These are phyloP conservation scores for Aspergillus piperis DNA, from an alignment of 2,329 filamentous ascomycete species.

Conservation along the genomic window DNA sequence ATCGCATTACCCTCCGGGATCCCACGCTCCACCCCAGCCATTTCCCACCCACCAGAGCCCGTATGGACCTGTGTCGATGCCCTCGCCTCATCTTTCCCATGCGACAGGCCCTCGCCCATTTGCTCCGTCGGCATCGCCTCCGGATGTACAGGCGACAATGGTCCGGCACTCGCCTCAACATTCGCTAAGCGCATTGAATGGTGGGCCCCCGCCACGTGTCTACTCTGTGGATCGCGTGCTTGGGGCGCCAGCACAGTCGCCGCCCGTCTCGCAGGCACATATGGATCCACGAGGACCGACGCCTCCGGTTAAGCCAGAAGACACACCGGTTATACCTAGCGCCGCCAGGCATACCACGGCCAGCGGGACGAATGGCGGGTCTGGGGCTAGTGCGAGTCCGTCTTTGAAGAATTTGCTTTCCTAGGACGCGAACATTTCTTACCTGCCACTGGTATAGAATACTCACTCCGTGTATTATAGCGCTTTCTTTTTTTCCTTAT, in stretches of 20 bases:
- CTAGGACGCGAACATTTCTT: constrained; percentile 37
- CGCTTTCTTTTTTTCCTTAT: constrained; percentile 1
- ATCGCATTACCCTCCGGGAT: constrained; percentile 35
- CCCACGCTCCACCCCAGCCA: constrained; percentile 36
- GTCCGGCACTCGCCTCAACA: constrained; percentile 41
- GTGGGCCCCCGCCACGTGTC: constrained; percentile 39
- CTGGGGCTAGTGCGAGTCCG: constrained; percentile 74
- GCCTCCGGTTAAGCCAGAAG: constrained; percentile 34
- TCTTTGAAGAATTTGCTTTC: constrained; percentile 73
- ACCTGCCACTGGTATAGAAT: constrained; percentile 2
- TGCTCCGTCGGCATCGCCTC: constrained; percentile 40
- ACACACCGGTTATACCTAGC: constrained; percentile 29
- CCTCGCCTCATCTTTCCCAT: constrained; percentile 38
- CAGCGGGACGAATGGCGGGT: constrained; percentile 32
- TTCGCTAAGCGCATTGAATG: constrained; percentile 38
- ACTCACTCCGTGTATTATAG: constrained; percentile 21
- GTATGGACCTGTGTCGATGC: constrained; percentile 38
- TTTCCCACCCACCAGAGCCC: constrained; percentile 41
- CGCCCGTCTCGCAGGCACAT: constrained; percentile 37
- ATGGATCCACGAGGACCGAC: constrained; percentile 38
- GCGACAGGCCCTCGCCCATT: constrained; percentile 36
- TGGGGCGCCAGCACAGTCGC: constrained; percentile 37
- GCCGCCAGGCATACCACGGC: constrained; percentile 29
- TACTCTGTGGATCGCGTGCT: constrained; percentile 42
- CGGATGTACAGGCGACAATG: constrained; percentile 39